Evolutionary conservation across 2,329 filamentous ascomycete species (phyloP), one percentile per base, ranked within the genome.

Genomic region (Colletotrichum magnum): DNA sequence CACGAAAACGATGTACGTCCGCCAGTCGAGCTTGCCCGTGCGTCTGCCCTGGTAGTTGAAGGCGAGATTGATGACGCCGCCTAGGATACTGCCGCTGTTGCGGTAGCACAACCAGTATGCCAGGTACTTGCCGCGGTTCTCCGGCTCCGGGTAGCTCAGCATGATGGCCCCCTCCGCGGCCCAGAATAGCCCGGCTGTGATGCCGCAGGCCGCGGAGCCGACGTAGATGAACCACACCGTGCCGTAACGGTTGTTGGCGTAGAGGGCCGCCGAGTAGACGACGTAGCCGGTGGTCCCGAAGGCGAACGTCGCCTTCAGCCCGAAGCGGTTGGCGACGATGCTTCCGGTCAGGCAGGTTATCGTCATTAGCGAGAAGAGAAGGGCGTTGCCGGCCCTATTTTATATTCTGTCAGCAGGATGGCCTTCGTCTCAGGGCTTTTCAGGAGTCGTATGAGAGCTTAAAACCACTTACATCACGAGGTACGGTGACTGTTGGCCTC

Each of bases 51-150:
- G 67, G 6, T 72, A 54, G 66, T 86, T 87, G 28, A 86, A 76
- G 3, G 75, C 82, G 15, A 86, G 77, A 0, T 83, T 81, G 64
- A 86, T 83, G 3, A 81, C 78, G 32, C 83, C 83, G 13, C 85
- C 84, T 0, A 86, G 63, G 1, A 87, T 74, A 6, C 69, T 67
- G 12, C 72, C 72, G 18, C 70, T 72, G 47, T 73, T 74, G 0
- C 72, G 70, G 28, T 72, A 74, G 10, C 64, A 72, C 6, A 74
- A 69, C 72, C 70, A 74, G 56, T 74, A 74, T 2, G 52, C 52
- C 41, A 57, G 32, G 36, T 70, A 73, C 18, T 66, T 65, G 32
- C 65, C 68, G 15, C 71, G 53, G 4, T 69, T 72, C 15, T 72
- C 64, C 1, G 65, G 58, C 12, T 72, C 68, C 0, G 71, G 68